phyloP scores from a whole-genome alignment of 805 yeast genomes.

The Yamadazyma kitorensis region DNA sequence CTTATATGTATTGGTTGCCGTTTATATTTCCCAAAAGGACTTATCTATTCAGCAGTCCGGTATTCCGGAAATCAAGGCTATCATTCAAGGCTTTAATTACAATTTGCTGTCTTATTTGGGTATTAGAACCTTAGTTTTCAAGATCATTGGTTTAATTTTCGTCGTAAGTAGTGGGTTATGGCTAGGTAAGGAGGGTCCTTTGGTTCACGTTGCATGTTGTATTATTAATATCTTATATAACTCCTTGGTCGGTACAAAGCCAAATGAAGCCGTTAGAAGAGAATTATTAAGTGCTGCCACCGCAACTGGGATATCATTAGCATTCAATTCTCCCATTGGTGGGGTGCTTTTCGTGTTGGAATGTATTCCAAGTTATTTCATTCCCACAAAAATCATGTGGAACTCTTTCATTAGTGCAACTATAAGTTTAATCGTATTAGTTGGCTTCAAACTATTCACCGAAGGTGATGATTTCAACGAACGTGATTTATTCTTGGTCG shows the following conservation, averaged over 20 bases:
- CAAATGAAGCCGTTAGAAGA: conserved; percentile 59
- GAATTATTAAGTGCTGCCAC: conserved; percentile 72
- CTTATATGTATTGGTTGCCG: conserved; percentile 23
- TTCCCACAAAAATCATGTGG: conserved; percentile 72
- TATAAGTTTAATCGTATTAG: conserved; percentile 59
- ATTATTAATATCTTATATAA: conserved; percentile 37
- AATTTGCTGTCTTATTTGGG: conserved; percentile 47
- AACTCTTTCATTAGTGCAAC: conserved; percentile 79
- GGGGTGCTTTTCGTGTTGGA: conserved; percentile 81
- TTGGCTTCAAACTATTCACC: conserved; percentile 37
- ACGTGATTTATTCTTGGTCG: conserved; percentile 57
- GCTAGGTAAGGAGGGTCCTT: conserved; percentile 86
- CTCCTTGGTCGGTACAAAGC: conserved; percentile 10
- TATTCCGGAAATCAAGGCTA: conserved; percentile 68
- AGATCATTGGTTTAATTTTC: conserved; percentile 56
- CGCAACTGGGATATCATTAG: conserved; percentile 82
- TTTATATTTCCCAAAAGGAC: conserved; percentile 26
- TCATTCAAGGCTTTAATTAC: conserved; percentile 63
- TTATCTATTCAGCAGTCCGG: conserved; percentile 50
- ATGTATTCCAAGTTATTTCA: conserved; percentile 60
- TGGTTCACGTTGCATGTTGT: conserved; percentile 75
- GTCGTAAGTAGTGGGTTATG: conserved; percentile 76
- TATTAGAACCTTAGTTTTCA: conserved; percentile 48
- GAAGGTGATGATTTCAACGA: conserved; percentile 41
- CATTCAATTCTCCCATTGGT: conserved; percentile 85